Conservation (phyloP, 768 basidiomycete species). For the Leccinum uliginosum region DNA sequence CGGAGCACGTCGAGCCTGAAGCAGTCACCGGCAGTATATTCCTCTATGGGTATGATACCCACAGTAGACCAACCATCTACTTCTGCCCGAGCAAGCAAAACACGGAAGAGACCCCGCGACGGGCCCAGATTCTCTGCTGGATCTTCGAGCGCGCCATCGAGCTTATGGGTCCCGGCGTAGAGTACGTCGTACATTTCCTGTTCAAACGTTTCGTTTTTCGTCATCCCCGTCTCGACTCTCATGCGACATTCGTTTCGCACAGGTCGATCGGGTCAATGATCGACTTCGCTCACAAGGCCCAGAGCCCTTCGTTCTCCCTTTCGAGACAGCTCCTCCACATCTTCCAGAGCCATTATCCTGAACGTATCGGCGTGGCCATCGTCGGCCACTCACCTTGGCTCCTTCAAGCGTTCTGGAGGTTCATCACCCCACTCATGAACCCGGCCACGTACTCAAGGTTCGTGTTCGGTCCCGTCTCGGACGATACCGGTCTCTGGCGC, state of each 20-base stretch:
- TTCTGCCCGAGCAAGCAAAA: constrained; percentile 72
- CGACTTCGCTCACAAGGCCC: constrained; percentile 70
- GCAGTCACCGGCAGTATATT: constrained; percentile 80
- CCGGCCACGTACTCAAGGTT: constrained; percentile 73
- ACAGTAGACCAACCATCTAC: constrained; percentile 64
- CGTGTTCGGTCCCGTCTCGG: constrained; percentile 59
- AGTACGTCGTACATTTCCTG: constrained; percentile 44
- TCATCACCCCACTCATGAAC: constrained; percentile 79
- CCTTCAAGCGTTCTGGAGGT: constrained; percentile 70
- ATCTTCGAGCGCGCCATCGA: constrained; percentile 73
- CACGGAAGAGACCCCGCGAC: constrained; percentile 61
- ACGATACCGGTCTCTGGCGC: constrained; percentile 25
- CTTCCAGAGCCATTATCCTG: constrained; percentile 26
- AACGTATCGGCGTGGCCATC: constrained; percentile 34
- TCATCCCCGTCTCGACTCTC: neutral
- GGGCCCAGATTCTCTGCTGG: constrained; percentile 74
- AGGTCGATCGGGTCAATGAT: constrained; percentile 49
- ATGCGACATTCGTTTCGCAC: neutral
- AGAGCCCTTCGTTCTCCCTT: constrained; percentile 43
- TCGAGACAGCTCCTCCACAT: constrained; percentile 49
- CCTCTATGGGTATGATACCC: constrained; percentile 71
- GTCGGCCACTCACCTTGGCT: constrained; percentile 76
- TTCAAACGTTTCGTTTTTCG: neutral
- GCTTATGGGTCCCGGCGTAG: constrained; percentile 76
- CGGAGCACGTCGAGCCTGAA: constrained; percentile 70